Conservation (phyloP, 108 stramenopile species). For the Fragilaria crotonensis region DNA sequence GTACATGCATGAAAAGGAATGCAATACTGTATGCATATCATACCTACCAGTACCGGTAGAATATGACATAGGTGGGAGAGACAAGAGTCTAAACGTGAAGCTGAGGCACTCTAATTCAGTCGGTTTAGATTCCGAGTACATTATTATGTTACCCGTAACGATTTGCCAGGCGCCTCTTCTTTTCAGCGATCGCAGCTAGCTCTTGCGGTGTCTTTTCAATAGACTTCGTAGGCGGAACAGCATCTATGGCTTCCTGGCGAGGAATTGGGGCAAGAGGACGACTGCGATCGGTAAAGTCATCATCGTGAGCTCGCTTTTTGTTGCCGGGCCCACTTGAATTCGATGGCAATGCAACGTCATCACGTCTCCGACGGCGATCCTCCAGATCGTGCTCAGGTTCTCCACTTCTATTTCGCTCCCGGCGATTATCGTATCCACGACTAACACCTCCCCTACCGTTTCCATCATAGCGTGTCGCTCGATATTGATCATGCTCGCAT, state of each 20-base stretch:
- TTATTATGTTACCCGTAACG: conserved; percentile 81
- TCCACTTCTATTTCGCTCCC: conserved; percentile 7
- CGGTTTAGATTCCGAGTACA: too few species aligned
- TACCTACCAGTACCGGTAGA: too few species aligned
- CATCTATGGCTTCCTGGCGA: conserved; percentile 13
- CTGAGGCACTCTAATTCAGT: too few species aligned
- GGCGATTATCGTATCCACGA: conserved; percentile 1
- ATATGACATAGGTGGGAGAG: too few species aligned
- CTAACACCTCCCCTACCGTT: not conserved
- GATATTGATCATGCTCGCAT: conserved; percentile 7
- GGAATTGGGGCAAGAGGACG: too few species aligned
- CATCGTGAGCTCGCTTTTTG: conserved; percentile 5
- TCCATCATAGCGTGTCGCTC: not conserved
- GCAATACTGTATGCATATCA: too few species aligned
- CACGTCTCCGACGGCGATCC: conserved; percentile 61
- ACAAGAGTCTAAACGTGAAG: too few species aligned
- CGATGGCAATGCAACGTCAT: conserved; percentile 4
- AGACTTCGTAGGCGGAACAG: conserved; percentile 6
- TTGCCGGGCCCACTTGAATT: not conserved
- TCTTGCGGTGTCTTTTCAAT: conserved; percentile 61
- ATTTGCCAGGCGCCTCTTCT: conserved; percentile 70
- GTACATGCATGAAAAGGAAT: too few species aligned
- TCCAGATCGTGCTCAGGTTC: conserved; percentile 14
- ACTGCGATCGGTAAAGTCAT: conserved; percentile 2
- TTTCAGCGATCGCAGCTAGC: conserved; percentile 63